phyloP scores from a whole-genome alignment of 2,329 filamentous ascomycete species.

The Sarocladiaceae sp. region DNA sequence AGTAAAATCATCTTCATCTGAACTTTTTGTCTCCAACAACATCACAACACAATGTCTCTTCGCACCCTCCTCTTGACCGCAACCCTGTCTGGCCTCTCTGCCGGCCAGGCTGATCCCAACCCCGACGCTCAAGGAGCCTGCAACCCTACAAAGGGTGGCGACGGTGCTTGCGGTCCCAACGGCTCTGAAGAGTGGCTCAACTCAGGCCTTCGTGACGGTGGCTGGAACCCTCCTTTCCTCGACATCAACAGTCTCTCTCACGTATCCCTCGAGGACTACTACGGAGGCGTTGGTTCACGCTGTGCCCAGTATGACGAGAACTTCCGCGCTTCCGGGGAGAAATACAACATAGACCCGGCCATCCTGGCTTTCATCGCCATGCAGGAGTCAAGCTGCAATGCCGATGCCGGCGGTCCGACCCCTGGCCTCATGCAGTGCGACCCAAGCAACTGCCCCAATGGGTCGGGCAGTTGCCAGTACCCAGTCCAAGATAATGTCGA shows the following conservation, averaged over 20 bases:
- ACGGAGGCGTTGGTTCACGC: conserved; percentile 17
- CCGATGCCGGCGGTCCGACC: conserved; percentile 24
- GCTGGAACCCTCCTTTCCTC: conserved; percentile 28
- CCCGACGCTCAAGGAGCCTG: conserved; percentile 17
- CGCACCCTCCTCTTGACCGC: background rate
- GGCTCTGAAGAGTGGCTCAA: conserved; percentile 25
- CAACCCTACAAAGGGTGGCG: conserved; percentile 15
- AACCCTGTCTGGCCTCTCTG: background rate
- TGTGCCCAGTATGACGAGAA: conserved; percentile 26
- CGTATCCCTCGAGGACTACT: conserved; percentile 21
- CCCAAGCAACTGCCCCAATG: conserved; percentile 28
- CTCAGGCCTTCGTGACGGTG: conserved; percentile 19
- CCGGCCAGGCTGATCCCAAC: conserved; percentile 9
- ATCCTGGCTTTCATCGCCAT: conserved; percentile 29
- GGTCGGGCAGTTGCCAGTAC: conserved; percentile 20
- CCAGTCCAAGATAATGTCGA: conserved; percentile 27
- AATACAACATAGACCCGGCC: conserved; percentile 26
- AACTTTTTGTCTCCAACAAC: no score
- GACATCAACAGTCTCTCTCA: conserved; percentile 21
- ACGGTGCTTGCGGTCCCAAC: conserved; percentile 16
- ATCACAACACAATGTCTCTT: no score
- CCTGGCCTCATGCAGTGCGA: conserved; percentile 30
- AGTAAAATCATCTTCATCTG: no score
- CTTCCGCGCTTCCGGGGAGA: conserved; percentile 23
- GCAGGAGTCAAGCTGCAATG: conserved; percentile 30